Base-by-base conservation (phyloP, 768 basidiomycete genomes). In the Boletus vermiculosoides region DNA sequence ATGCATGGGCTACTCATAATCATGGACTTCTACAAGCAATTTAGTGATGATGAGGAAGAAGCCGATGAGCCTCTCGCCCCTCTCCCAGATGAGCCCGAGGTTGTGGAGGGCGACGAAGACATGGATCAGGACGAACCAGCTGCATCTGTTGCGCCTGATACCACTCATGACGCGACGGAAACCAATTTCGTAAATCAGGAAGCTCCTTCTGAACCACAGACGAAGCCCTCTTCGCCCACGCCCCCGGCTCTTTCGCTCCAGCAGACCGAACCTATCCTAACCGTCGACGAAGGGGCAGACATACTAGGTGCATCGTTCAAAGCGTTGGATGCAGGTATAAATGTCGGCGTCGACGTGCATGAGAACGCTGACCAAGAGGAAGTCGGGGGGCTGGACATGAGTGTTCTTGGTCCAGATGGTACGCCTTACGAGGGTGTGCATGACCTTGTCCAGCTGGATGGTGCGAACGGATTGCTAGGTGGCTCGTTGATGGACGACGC, bases 1-100 rank as follows among this genome's bases (percentile, higher is more conserved):
- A 45, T 42, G 22, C 31, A 37, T 28, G 28, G 36, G 50, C 37
- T 15, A 37, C 55, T 55, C 30, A 45, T 55, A 41, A 46, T 31
- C 45, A 56, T 50, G 45, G 50, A 45, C 46, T 44, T 52, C 36
- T 58, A 51, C 59, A 68, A 94, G 91, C 88, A 92, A 80, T 94
- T 93, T 64, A 91, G 88, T 65, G 91, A 93, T 65, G 89, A 92
- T 56, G 92, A 93, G 65, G 88, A 82, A 50, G 87, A 85, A 59
- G 82, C 76, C 0, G 89, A 93, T 62, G 88, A 90, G 64, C 90
- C 90, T 15, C 78, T 93, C 25, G 91, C 84, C 1, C 91, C 91
- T 18, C 76, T 93, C 42, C 91, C 89, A 5, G 82, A 83, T 54
- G 90, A 92, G 62, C 82, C 85, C 25, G 90, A 92, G 68, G 82